phyloP scores from a whole-genome alignment of 805 yeast species.

The Metschnikowia proteae region DNA sequence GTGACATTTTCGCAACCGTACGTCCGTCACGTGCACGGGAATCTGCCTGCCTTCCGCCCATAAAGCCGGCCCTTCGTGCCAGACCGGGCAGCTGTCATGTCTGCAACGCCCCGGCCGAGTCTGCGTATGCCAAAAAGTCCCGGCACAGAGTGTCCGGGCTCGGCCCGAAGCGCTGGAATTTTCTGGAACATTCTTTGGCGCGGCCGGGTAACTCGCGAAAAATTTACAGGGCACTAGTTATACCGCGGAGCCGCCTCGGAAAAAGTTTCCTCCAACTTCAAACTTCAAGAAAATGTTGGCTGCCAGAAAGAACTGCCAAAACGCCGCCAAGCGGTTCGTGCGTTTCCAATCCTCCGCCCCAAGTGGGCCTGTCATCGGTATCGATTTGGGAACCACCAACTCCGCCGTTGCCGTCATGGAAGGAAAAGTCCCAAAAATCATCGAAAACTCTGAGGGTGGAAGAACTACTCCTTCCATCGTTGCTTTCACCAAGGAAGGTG shows the following conservation, averaged over 20 bases:
- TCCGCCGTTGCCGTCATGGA: constrained; percentile 87
- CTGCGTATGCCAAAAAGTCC: background rate
- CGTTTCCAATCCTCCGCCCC: constrained; percentile 21
- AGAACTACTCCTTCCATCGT: constrained; percentile 88
- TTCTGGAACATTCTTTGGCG: constrained; percentile 17
- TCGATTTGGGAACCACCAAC: constrained; percentile 85
- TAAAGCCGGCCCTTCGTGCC: too few relatives aligned
- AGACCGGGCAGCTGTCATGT: too few relatives aligned
- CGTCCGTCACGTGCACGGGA: background rate
- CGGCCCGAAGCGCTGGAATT: constrained; percentile 3
- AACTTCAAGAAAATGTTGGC: constrained; percentile 32
- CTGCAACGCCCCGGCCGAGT: too few relatives aligned
- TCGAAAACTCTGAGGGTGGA: constrained; percentile 68
- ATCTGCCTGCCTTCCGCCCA: too few relatives aligned
- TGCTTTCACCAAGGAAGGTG: constrained; percentile 81
- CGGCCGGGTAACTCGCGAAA: constrained; percentile 26
- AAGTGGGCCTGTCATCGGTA: constrained; percentile 67
- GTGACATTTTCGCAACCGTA: constrained; percentile 4
- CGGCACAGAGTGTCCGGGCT: background rate
- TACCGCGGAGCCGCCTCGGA: constrained; percentile 8
- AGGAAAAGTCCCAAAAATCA: constrained; percentile 69
- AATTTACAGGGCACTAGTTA: constrained; percentile 14
- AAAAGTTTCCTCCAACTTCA: constrained; percentile 2
- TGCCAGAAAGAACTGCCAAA: constrained; percentile 38
- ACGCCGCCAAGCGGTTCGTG: constrained; percentile 34